Evolutionary conservation across 345 rosid species (phyloP), one percentile per base, ranked within the genome.

Genomic region (Eucalyptus tenuipes): DNA sequence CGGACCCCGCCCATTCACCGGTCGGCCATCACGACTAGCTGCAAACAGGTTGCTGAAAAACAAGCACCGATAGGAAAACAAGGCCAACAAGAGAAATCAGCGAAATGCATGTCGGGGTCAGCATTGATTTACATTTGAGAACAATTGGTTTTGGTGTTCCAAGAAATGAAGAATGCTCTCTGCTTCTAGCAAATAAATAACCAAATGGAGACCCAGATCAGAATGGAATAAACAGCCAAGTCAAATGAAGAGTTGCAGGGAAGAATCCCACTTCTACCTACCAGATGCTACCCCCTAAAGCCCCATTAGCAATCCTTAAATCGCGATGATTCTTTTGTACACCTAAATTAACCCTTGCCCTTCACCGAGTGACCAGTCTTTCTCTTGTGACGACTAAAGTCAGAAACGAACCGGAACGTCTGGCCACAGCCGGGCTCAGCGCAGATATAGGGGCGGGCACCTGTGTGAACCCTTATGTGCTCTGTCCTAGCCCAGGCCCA

Each of bases 401-500:
- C 99, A 0, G 99, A 98, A 55, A 98, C 99, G 49, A 97, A 98
- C 48, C 99, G 89, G 91, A 98, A 97, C 10, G 99, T 97, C 94
- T 98, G 98, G 49, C 95, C 99, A 33, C 99, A 97, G 64, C 97
- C 98, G 5, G 94, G 94, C 90, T 96, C 98, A 13, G 90, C 95
- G 15, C 99, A 98, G 64, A 93, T 91, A 6, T 97, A 98, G 55
- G 99, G 99, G 29, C 99, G 97, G 33, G 92, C 99, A 42, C 99
- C 99, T 18, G 99, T 98, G 95, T 98, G 99, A 89, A 97, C 99
- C 93, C 99, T 93, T 13, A 96, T 92, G 90, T 98, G 99, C 89
- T 98, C 99, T 1, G 99, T 98, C 47, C 99, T 90, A 16, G 99
- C 98, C 99, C 99, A 98, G 33, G 99, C 98, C 99, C 99, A 98